Evolutionary conservation across 2,329 filamentous ascomycete species (phyloP), one percentile per base, ranked within the genome.

Genomic region (Amauroascus verrucosus): DNA sequence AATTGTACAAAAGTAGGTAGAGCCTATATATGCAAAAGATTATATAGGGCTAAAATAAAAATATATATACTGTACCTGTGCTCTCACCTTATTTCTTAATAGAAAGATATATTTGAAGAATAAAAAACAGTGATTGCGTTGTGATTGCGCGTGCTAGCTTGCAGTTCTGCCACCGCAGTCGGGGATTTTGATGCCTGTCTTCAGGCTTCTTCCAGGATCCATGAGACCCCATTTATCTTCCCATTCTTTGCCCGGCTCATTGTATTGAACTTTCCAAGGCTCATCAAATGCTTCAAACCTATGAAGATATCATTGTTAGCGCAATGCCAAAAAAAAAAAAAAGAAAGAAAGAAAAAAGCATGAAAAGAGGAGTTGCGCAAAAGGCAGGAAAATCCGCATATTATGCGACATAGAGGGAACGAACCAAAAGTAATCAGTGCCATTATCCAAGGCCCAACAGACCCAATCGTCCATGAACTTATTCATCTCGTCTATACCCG

Each of bases 171-270:
- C 89, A 22, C 77, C 84, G 66, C 91, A 97, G 67, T 90, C 83
- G 0, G 91, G 91, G 61, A 97, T 95, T 66, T 80, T 83, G 63
- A 97, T 71, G 1, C 90, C 90, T 0, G 77, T 63, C 72, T 97
- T 97, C 61, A 97, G 72, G 33, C 90, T 88, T 54, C 91, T 81
- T 63, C 88, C 78, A 2, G 88, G 79, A 62, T 94, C 88, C 81
- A 97, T 83, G 13, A 97, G 72, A 8, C 93, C 91, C 91, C 91
- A 96, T 67, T 95, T 86, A 66, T 95, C 88, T 73, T 97, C 91
- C 90, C 90, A 96, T 50, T 86, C 77, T 72, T 91, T 76, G 38
- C 76, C 73, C 1, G 70, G 70, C 4, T 74, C 75, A 67, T 96
- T 85, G 72, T 83, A 95, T 16, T 69, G 64, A 53, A 85, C 75